A percentile compares a stretch with the other conserved stretches of the same genome.
Conservation (phyloP, 2,329 filamentous ascomycete species). For the Fusarium penzigii region DNA sequence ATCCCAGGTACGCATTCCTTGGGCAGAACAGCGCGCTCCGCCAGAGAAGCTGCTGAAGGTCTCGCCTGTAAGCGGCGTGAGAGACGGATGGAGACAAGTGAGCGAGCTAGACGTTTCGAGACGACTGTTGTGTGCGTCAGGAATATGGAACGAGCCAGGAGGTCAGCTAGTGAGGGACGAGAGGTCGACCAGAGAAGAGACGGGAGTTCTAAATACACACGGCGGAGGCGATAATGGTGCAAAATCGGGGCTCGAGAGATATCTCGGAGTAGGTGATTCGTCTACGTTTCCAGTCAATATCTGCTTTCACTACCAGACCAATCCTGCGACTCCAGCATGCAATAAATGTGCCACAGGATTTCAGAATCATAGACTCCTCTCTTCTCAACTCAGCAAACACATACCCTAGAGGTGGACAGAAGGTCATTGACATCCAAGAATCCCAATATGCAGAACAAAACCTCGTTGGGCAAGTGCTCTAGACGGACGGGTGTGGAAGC, state of each 20-base stretch:
- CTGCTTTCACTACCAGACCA: slow-evolving; percentile 1
- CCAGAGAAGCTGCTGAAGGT: slow-evolving; percentile 60
- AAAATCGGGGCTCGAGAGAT: slow-evolving; percentile 67
- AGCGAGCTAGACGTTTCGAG: slow-evolving; percentile 63
- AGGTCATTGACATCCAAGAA: slow-evolving; percentile 60
- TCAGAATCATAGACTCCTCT: background rate
- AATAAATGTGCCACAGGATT: background rate
- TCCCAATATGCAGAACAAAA: slow-evolving; percentile 56
- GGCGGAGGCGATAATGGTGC: slow-evolving; percentile 62
- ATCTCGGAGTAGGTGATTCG: slow-evolving; percentile 60
- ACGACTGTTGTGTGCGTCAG: slow-evolving; percentile 66
- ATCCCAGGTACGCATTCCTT: slow-evolving; percentile 59
- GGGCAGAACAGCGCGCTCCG: slow-evolving; percentile 65
- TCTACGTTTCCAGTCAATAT: slow-evolving; percentile 42
- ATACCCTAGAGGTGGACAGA: slow-evolving; percentile 56
- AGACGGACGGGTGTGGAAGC: slow-evolving; percentile 22
- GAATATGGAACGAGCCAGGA: slow-evolving; percentile 66
- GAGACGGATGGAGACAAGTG: slow-evolving; percentile 65
- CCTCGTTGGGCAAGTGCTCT: slow-evolving; percentile 55
- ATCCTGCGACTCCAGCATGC: background rate
- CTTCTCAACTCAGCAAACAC: slow-evolving; percentile 24
- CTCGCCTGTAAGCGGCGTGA: slow-evolving; percentile 61
- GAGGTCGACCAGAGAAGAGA: slow-evolving; percentile 57
- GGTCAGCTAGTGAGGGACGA: slow-evolving; percentile 61
- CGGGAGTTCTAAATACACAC: slow-evolving; percentile 54